Evolutionary conservation across 768 basidiomycete genomes (phyloP).

Genomic region (Cystofilobasidium ferigula): DNA sequence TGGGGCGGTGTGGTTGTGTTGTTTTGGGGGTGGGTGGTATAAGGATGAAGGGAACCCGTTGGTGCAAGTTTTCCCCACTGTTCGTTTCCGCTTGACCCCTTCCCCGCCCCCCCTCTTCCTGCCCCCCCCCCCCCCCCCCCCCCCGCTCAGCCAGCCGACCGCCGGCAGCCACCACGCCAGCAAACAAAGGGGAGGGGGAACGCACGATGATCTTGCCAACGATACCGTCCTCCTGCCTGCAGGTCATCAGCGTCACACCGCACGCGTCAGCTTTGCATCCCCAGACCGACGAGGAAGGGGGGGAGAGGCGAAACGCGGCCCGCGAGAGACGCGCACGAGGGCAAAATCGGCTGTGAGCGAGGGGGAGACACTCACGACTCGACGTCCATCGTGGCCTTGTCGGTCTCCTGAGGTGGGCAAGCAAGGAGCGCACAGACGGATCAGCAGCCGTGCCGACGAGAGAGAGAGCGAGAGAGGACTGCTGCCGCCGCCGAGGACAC

Average conservation of each 20-base stretch:
- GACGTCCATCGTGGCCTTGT: constrained; percentile 99
- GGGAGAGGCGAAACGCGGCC: neutral
- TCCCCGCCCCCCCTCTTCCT: no score
- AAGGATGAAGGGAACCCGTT: no score
- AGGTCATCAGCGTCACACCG: neutral
- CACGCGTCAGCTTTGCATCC: neutral
- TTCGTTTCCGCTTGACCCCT: no score
- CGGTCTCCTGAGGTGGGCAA: constrained; percentile 66
- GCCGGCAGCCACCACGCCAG: no score
- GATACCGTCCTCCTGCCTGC: constrained; percentile 77
- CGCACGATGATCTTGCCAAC: constrained; percentile 92
- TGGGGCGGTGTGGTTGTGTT: neutral
- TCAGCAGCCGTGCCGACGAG: no score
- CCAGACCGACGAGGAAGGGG: neutral
- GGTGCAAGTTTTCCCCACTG: no score
- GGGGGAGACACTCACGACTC: constrained; percentile 52
- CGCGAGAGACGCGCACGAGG: no score
- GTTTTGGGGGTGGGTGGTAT: no score
- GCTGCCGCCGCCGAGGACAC: no score
- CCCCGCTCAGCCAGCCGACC: no score
- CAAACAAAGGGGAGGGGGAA: constrained; percentile 16
- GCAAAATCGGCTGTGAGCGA: no score
- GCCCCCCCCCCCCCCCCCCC: no score
- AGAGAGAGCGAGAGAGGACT: neutral
- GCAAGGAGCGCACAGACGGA: neutral